Evolutionary conservation across 768 basidiomycete genomes (phyloP).

Genomic region (Termitomyces heimii): DNA sequence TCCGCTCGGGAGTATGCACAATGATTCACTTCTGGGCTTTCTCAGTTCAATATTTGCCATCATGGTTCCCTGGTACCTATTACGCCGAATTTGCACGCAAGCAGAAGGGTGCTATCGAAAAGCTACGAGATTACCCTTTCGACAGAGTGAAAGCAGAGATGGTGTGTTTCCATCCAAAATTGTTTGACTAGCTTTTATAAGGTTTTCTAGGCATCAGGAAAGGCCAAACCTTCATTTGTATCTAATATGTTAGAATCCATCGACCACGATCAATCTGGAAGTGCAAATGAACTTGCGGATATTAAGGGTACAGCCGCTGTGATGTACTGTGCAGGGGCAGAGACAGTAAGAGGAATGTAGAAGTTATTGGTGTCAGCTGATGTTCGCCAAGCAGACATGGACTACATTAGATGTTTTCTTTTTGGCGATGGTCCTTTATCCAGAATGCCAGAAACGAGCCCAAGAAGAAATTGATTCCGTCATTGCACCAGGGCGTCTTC

Average conservation of each 20-base stretch:
- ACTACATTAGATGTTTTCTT: conserved; percentile 14
- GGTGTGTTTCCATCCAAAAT: neutral
- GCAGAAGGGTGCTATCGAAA: neutral
- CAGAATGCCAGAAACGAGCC: conserved; percentile 9
- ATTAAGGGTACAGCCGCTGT: neutral
- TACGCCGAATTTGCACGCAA: neutral
- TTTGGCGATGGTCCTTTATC: conserved; percentile 22
- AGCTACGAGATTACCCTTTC: neutral
- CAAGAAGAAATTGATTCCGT: conserved; percentile 25
- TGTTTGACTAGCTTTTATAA: neutral
- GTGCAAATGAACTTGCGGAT: neutral
- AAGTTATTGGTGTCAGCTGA: neutral
- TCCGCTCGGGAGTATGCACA: neutral
- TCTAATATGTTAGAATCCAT: neutral
- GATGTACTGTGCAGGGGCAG: neutral
- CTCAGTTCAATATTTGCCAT: neutral
- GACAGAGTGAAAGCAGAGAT: neutral
- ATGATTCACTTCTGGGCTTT: neutral
- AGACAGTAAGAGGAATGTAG: neutral
- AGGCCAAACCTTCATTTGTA: neutral
- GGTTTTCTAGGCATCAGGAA: neutral
- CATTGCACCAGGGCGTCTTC: conserved; percentile 19
- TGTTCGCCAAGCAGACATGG: neutral
- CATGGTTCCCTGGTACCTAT: neutral
- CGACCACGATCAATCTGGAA: neutral